phyloP scores from a whole-genome alignment of 306 rosid species.

The Gynostemma pentaphyllum region DNA sequence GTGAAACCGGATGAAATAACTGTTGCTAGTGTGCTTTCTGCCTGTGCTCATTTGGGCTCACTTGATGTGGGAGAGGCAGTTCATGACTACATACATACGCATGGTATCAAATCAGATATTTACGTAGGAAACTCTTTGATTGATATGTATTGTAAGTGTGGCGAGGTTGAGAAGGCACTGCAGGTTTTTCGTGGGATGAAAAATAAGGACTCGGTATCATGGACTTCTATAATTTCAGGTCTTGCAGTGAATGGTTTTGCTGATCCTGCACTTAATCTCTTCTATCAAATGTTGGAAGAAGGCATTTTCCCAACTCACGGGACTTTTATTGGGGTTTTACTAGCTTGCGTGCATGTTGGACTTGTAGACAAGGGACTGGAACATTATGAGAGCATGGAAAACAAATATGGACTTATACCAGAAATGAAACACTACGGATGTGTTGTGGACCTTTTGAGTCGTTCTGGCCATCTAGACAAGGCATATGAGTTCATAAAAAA shows the following conservation, averaged over 20 bases:
- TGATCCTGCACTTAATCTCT: constrained; percentile 43
- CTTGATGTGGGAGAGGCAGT: constrained; percentile 68
- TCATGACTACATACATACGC: constrained; percentile 33
- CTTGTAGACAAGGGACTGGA: constrained; percentile 64
- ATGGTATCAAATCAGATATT: constrained; percentile 46
- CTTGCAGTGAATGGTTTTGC: constrained; percentile 81
- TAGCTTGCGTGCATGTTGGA: constrained; percentile 80
- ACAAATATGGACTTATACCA: constrained; percentile 45
- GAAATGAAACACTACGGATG: constrained; percentile 76
- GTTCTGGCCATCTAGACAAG: constrained; percentile 60
- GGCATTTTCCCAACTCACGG: constrained; percentile 56
- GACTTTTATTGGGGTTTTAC: constrained; percentile 58
- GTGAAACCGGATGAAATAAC: constrained; percentile 64
- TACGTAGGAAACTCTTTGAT: constrained; percentile 71
- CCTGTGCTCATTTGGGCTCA: constrained; percentile 81
- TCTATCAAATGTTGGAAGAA: constrained; percentile 51
- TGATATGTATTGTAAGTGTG: constrained; percentile 86
- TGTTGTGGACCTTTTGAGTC: constrained; percentile 76
- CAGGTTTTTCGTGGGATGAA: constrained; percentile 53
- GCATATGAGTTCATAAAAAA: constrained; percentile 51
- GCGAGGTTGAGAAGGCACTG: constrained; percentile 61
- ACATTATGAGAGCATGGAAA: constrained; percentile 60
- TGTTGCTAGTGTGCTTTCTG: constrained; percentile 65
- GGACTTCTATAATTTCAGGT: constrained; percentile 67
- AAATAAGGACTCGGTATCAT: constrained; percentile 53